Conservation (phyloP, 2,329 filamentous ascomycete species). For the Fusarium sp. region DNA sequence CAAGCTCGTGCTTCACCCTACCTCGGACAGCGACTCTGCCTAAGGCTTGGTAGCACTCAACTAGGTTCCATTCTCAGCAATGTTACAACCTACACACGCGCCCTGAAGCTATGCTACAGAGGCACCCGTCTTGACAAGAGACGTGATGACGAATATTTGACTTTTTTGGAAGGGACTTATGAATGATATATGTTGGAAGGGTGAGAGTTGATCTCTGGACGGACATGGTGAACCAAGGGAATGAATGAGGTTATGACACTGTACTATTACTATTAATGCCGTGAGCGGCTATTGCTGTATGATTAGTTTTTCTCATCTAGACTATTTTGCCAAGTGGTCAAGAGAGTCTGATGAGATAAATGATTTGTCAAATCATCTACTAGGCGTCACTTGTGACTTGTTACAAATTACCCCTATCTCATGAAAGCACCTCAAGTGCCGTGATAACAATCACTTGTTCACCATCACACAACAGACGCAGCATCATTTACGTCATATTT, state of each 20-base stretch:
- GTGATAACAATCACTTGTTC: neutral
- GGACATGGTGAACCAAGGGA: neutral
- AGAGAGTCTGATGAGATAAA: slow-evolving; percentile 5
- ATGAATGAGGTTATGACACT: slow-evolving; percentile 10
- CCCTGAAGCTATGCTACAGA: neutral
- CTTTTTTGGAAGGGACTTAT: slow-evolving; percentile 12
- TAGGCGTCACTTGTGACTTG: neutral
- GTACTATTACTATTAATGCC: slow-evolving; percentile 13
- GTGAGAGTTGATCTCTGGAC: slow-evolving; percentile 12
- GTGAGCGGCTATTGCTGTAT: slow-evolving; percentile 21
- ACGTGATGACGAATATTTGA: neutral
- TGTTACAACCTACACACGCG: neutral
- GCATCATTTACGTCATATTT: slow-evolving; percentile 2
- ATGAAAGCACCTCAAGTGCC: neutral
- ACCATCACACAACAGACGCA: neutral
- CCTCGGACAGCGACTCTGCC: neutral
- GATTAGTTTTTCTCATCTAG: slow-evolving; percentile 4
- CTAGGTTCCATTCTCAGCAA: neutral
- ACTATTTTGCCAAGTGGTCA: slow-evolving; percentile 10
- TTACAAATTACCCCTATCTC: neutral
- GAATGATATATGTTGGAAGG: slow-evolving; percentile 3
- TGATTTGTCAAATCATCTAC: neutral
- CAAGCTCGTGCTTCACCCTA: neutral
- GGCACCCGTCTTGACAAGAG: neutral
- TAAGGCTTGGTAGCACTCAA: neutral